Evolutionary conservation across 495 filamentous ascomycete species (phyloP).

Genomic region (Neurospora discreta): DNA sequence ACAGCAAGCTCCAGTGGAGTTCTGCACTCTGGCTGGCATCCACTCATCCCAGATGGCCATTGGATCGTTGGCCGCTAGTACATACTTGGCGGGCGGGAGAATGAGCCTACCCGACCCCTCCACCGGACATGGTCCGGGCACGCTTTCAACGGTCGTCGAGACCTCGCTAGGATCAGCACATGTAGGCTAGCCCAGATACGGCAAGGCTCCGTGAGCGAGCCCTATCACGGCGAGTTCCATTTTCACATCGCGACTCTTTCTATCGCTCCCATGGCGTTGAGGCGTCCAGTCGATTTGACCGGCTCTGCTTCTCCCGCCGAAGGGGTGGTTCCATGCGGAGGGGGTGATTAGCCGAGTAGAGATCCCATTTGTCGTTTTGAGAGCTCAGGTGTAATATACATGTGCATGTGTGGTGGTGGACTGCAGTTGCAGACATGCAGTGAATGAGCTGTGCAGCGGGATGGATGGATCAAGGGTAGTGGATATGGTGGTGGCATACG

Average conservation of each 20-base stretch:
- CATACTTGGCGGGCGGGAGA: not conserved
- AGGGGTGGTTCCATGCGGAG: conserved; percentile 6
- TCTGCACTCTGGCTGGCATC: not conserved
- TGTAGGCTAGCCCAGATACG: conserved; percentile 9
- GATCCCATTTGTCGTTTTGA: not conserved
- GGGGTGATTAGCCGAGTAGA: not conserved
- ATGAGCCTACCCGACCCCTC: not conserved
- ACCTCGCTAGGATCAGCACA: conserved; percentile 1
- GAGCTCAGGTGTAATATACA: not conserved
- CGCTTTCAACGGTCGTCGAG: conserved; percentile 19
- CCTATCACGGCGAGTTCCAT: not conserved
- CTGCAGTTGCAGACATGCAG: not conserved
- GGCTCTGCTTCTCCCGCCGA: not conserved
- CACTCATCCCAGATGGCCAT: not conserved
- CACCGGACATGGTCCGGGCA: not conserved
- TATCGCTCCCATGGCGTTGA: conserved; percentile 8
- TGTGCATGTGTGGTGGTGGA: not conserved
- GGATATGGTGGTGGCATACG: not conserved
- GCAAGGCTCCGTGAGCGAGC: conserved; percentile 16
- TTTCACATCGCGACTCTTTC: not conserved
- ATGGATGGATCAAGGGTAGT: not conserved
- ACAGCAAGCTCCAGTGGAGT: not conserved
- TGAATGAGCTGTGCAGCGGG: not conserved
- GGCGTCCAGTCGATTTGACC: conserved; percentile 11
- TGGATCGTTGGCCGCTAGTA: not conserved